phyloP scores from a whole-genome alignment of 208 protist genomes.

The Borovskyia barvae region DNA sequence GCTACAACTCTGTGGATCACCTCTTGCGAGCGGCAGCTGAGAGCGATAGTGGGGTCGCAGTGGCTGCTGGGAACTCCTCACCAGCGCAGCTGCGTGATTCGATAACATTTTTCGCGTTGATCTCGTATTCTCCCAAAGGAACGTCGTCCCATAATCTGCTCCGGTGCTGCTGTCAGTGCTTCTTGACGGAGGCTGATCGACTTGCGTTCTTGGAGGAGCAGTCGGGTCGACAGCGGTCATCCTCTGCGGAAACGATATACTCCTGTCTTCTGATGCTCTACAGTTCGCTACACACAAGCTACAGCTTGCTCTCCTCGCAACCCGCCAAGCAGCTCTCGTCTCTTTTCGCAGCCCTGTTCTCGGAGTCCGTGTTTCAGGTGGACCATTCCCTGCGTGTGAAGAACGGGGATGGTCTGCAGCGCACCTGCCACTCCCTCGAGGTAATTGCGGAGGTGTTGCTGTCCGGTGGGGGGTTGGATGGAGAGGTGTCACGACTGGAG shows the following conservation, averaged over 20 bases:
- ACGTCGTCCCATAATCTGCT: slow-evolving; percentile 30
- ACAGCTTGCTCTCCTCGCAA: slow-evolving; percentile 26
- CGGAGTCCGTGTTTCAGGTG: slow-evolving; percentile 67
- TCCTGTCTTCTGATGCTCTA: slow-evolving; percentile 59
- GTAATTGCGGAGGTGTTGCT: slow-evolving; percentile 83
- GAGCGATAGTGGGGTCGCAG: not conserved
- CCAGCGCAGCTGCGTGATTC: slow-evolving; percentile 8
- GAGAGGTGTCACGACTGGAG: slow-evolving; percentile 12
- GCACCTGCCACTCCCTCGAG: slow-evolving; percentile 67
- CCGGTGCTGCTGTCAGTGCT: slow-evolving; percentile 62
- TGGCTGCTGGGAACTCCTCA: slow-evolving; percentile 1
- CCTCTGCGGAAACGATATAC: slow-evolving; percentile 55
- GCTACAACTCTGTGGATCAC: slow-evolving; percentile 15
- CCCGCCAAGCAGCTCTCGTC: slow-evolving; percentile 32
- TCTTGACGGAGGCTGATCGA: slow-evolving; percentile 50
- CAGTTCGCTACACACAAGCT: slow-evolving; percentile 53
- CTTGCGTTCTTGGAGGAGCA: slow-evolving; percentile 57
- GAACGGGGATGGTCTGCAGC: slow-evolving; percentile 33
- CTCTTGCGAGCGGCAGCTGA: slow-evolving; percentile 11
- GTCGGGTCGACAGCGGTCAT: slow-evolving; percentile 31
- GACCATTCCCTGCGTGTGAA: slow-evolving; percentile 44
- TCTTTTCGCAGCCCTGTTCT: slow-evolving; percentile 69
- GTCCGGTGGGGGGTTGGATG: slow-evolving; percentile 3
- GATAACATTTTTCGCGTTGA: slow-evolving; percentile 10
- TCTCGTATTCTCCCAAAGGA: slow-evolving; percentile 13